Percentiles rank a stretch among this genome's conserved stretches.
phyloP scores from a whole-genome alignment of 139 green algal species.

The Dunaliella primolecta region DNA sequence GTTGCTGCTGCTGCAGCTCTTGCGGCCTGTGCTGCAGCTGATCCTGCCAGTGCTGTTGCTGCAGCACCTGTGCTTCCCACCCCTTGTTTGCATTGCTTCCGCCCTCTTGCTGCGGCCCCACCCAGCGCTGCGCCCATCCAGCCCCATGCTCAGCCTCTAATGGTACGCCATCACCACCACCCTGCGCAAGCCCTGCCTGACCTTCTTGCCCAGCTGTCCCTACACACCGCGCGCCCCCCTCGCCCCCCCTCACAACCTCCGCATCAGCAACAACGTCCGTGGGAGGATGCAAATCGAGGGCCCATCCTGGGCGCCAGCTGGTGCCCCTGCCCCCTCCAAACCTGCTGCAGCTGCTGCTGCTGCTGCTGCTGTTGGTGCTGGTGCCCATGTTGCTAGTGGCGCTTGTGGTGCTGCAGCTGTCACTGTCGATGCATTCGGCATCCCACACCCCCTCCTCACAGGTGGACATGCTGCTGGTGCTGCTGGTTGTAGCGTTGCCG shows the following conservation, averaged over 20 bases:
- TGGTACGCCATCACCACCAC: neutral
- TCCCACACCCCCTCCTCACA: too few relatives aligned
- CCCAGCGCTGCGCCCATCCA: neutral
- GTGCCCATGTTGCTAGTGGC: too few relatives aligned
- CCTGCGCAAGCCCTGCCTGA: neutral
- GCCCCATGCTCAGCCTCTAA: neutral
- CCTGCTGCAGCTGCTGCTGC: neutral
- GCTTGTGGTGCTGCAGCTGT: too few relatives aligned
- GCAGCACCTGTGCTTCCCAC: neutral
- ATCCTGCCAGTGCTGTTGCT: neutral
- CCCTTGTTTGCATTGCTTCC: neutral
- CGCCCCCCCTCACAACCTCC: neutral
- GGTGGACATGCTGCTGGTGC: too few relatives aligned
- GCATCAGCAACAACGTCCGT: neutral
- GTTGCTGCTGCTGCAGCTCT: neutral
- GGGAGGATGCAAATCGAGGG: neutral
- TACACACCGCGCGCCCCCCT: neutral
- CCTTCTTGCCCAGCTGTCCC: neutral
- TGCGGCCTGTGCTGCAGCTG: neutral
- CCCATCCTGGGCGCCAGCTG: neutral
- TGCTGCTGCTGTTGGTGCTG: neutral
- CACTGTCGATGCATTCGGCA: too few relatives aligned
- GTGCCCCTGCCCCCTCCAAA: too few relatives aligned
- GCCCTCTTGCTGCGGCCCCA: neutral
- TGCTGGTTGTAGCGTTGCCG: too few relatives aligned